Base-by-base conservation (phyloP, 164 flowering plant species). In the Chimonanthus praecox region DNA sequence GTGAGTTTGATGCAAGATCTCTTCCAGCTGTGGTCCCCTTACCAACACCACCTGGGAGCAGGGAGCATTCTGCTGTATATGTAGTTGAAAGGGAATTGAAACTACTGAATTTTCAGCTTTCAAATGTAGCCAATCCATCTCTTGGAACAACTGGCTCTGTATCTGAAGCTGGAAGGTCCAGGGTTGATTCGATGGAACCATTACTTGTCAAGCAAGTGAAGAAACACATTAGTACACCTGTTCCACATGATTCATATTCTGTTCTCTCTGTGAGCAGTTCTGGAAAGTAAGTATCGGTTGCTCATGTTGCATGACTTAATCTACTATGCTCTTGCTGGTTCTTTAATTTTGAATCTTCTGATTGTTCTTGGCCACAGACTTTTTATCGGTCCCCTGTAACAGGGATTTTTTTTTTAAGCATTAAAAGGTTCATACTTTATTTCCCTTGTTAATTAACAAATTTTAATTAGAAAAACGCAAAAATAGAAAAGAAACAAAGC, bases 251-350 rank as follows among this genome's bases (percentile, higher is more conserved):
- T 84, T 92, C 99, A 66, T 90, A 92, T 78, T 93, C 98, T 9
- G 86, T 92, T 75, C 94, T 93, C 68, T 93, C 99, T 70, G 85
- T 93, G 47, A 95, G 99, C 95, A 89, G 97, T 86, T 95, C 99
- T 0, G 98, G 98, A 46, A 95, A 93, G 99, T 95, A 89, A 87
- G 99, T 84, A 46, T n/a, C 51, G 8, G 44, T 3, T 71, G 5
- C 72, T 64, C 73, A 7, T 16, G 65, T 21, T 82, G 3, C 47
- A 50, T 64, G 51, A 7, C 21, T 54, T 63, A 10, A 10, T 70
- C 18, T 58, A 49, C 44, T 46, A 3, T 73, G 73, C 67, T 74
- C 6, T 70, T 21, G 33, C 21, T 71, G 67, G 11, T 15, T 58
- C 15, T 71, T 7, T 44, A 65, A 21, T 65, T 65, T 43, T 10